A percentile compares a stretch with the other conserved stretches of the same genome.
These are phyloP conservation scores for Astragalus membranaceus DNA, from an alignment of 306 rosid genomes.

Conservation along the genomic window DNA sequence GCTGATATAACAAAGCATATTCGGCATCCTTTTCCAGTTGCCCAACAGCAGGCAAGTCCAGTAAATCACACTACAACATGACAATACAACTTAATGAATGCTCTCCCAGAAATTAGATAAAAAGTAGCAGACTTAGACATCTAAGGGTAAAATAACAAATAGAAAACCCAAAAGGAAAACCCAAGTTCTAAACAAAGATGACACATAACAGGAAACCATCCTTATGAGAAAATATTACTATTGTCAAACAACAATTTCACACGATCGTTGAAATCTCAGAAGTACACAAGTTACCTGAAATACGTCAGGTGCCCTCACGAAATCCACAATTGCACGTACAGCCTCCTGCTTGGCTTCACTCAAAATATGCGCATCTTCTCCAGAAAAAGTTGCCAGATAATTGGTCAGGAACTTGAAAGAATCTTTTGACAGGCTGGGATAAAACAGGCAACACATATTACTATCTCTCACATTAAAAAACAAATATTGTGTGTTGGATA, in stretches of 20 bases:
- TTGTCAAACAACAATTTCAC: not conserved
- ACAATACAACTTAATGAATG: constrained; percentile 7
- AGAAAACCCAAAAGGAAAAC: not conserved
- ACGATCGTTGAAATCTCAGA: not conserved
- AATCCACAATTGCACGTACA: constrained; percentile 70
- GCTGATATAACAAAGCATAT: constrained; percentile 67
- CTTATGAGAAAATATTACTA: not conserved
- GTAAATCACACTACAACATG: constrained; percentile 74
- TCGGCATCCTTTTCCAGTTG: constrained; percentile 90
- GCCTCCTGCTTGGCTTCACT: constrained; percentile 90
- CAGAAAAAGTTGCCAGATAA: constrained; percentile 71
- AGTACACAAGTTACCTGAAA: constrained; percentile 58
- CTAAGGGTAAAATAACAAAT: not conserved
- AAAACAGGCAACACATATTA: constrained; percentile 2
- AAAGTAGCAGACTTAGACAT: not conserved
- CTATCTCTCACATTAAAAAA: not conserved
- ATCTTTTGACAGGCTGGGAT: constrained; percentile 68
- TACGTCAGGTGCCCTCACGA: constrained; percentile 74
- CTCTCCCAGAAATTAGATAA: not conserved
- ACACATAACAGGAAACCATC: not conserved
- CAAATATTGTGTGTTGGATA: not conserved
- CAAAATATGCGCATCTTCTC: constrained; percentile 61
- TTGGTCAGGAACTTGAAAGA: constrained; percentile 70
- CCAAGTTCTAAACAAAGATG: not conserved
- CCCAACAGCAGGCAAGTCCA: constrained; percentile 70